Base-by-base conservation (phyloP, 2,329 filamentous ascomycete species). In the Colletotrichum brevisporum region DNA sequence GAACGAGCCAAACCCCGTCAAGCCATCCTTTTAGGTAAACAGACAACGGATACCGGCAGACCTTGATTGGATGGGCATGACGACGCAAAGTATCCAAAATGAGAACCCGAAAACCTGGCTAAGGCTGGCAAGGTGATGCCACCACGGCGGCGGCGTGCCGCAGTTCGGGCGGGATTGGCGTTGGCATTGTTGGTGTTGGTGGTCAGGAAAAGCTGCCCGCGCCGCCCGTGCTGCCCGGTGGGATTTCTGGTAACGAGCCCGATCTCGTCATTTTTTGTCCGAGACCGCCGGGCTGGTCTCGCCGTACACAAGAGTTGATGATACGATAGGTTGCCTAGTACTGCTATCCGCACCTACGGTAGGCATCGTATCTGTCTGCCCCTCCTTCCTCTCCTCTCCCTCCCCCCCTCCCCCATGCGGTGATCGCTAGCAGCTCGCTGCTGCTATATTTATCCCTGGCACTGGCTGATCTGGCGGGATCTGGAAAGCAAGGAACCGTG, bases 191-290 rank as follows among this genome's bases (percentile, higher is more conserved):
- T 4, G 39, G 39, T 43, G 41, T 43, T n/a, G 16, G 13, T 43
- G 41, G 21, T 39, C 36, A 39, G 8, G 21, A 24, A 39, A 39
- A n/a, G 21, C 21, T 47, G 41, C 47, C 56, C 56, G 43, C 45
- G 45, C 45, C 24, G 56, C 26, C 56, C 45, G 53, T 36, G 39
- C n/a, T 27, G 39, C n/a, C 55, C 43, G 21, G 18, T 24, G 16
- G 18, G 18, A 12, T 45, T 31, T n/a, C 21, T 50, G 26, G 60
- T 24, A 50, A 27, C 54, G 24, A 51, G n/a, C 21, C 47, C 18
- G 27, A 58, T 58, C 66, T 59, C 61, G 61, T 68, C 65, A 59
- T 59, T 15, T 64, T 53, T 41, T 65, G 53, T 61, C 60, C 60
- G 65, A 64, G 18, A 16, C 54, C 54, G 41, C 12, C 18, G 18